phyloP scores from a whole-genome alignment of 805 yeast genomes.

The Nakazawaea pomicola region DNA sequence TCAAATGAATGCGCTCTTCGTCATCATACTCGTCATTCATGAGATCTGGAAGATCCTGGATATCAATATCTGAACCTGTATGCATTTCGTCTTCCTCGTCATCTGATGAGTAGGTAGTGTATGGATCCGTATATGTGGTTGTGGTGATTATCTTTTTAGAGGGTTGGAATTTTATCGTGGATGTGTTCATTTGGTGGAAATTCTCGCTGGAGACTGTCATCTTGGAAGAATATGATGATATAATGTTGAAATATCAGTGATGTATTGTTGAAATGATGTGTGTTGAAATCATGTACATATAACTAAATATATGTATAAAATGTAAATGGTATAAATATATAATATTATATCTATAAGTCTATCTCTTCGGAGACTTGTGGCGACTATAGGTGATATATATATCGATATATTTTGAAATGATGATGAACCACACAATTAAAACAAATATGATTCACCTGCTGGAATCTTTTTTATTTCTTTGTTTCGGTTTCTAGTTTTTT shows the following conservation, averaged over 20 bases:
- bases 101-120: conserved; percentile 1
- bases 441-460: background rate
- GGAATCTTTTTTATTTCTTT: too few relatives aligned
- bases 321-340: too few relatives aligned
- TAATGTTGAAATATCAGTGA: background rate
- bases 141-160: background rate
- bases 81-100: background rate
- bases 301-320: background rate
- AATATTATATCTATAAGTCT: background rate
- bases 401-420: background rate
- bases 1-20: conserved; percentile 4
- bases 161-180: background rate
- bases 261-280: background rate
- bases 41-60: too few relatives aligned
- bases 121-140: background rate
- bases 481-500: too few relatives aligned
- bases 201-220: conserved; percentile 3
- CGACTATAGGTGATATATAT: background rate
- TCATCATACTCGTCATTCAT: too few relatives aligned
- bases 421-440: too few relatives aligned
- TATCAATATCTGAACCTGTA: too few relatives aligned
- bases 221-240: background rate
- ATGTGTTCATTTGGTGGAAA: background rate
- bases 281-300: too few relatives aligned
- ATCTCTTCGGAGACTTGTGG: conserved; percentile 2